Evolutionary conservation across 805 yeast species (phyloP).

Genomic region (Schizosaccharomyces pombe): ASM294v3 CU329670.1:4447001-4447500

Average conservation of each 20-base stretch:
- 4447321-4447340: constrained; percentile 67
- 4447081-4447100: constrained; percentile 79
- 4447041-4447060: constrained; percentile 94
- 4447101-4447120: constrained; percentile 29
- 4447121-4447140: constrained; percentile 66
- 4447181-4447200: constrained; percentile 61
- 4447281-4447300: constrained; percentile 42
- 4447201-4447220: constrained; percentile 42
- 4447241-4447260: constrained; percentile 53
- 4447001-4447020: constrained; percentile 57
- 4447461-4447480: not conserved
- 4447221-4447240: constrained; percentile 66
- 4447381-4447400: not conserved
- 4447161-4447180: constrained; percentile 32
- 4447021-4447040: constrained; percentile 88
- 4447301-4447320: constrained; percentile 91
- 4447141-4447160: constrained; percentile 82
- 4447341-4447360: not conserved
- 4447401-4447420: constrained; percentile 60
- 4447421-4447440: constrained; percentile 31
- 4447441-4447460: constrained; percentile 35
- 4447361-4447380: not conserved
- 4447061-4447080: constrained; percentile 99
- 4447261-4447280: constrained; percentile 43
- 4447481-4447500: not conserved